These are phyloP conservation scores for Claviceps sp. DNA, from an alignment of 2,329 filamentous ascomycete genomes.

Conservation along the genomic window DNA sequence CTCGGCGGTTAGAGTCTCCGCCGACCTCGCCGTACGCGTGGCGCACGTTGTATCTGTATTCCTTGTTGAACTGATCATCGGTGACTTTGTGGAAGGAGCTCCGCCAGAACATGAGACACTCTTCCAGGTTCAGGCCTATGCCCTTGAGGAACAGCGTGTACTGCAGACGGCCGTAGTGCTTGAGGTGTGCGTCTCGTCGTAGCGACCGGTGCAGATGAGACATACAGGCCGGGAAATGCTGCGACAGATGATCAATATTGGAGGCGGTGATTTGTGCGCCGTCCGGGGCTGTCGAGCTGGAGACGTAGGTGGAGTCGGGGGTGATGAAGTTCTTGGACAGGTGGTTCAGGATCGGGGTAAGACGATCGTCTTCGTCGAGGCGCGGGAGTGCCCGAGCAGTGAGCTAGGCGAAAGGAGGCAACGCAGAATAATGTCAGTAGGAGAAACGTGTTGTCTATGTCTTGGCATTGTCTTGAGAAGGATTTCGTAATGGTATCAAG, in stretches of 20 bases:
- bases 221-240: constrained; percentile 90
- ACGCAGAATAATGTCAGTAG: background rate
- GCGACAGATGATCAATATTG: constrained; percentile 65
- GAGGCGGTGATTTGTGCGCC: constrained; percentile 65
- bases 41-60: constrained; percentile 95
- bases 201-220: constrained; percentile 76
- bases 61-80: constrained; percentile 93
- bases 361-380: constrained; percentile 89
- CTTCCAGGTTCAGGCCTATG: constrained; percentile 81
- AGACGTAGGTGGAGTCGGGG: constrained; percentile 67
- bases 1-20: constrained; percentile 75
- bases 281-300: constrained; percentile 47
- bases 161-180: constrained; percentile 85
- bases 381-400: constrained; percentile 84
- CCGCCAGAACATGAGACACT: constrained; percentile 87
- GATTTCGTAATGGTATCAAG: too few species aligned
- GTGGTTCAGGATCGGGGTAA: constrained; percentile 55
- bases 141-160: constrained; percentile 96
- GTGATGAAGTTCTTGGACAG: constrained; percentile 94
- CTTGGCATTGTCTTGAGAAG: too few species aligned
- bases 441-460: background rate
- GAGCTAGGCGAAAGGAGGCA: constrained; percentile 34
- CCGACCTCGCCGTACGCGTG: constrained; percentile 92
- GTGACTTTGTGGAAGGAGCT: constrained; percentile 72
- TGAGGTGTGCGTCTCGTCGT: constrained; percentile 78